These are phyloP conservation scores for Apiospora phragmitis DNA, from an alignment of 2,329 filamentous ascomycete species.

Conservation along the genomic window DNA sequence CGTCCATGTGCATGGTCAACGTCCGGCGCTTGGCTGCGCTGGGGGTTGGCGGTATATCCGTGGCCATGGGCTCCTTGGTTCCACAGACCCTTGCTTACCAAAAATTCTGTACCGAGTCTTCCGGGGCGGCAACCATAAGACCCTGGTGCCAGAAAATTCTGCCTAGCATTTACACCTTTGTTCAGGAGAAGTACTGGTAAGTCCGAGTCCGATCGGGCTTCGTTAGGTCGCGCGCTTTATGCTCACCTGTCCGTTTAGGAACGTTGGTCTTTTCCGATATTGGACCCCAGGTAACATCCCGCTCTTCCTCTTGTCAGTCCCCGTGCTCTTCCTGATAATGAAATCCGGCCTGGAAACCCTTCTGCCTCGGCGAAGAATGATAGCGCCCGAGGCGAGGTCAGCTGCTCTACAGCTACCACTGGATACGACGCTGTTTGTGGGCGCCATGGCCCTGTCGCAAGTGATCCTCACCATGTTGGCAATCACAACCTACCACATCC, in stretches of 20 bases:
- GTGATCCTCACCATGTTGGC: constrained; percentile 70
- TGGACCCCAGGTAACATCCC: constrained; percentile 88
- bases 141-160: constrained; percentile 75
- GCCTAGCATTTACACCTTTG: constrained; percentile 89
- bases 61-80: constrained; percentile 65
- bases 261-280: constrained; percentile 83
- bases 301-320: constrained; percentile 80
- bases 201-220: constrained; percentile 26
- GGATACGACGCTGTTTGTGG: constrained; percentile 35
- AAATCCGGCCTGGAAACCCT: constrained; percentile 55
- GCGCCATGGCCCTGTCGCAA: constrained; percentile 70
- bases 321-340: constrained; percentile 70
- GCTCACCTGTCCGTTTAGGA: constrained; percentile 56
- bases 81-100: constrained; percentile 78
- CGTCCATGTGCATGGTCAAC: constrained; percentile 35
- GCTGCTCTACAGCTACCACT: neutral
- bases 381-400: neutral
- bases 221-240: neutral
- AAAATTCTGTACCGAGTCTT: constrained; percentile 60
- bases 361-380: neutral
- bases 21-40: constrained; percentile 58
- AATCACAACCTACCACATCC: constrained; percentile 82
- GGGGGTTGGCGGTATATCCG: constrained; percentile 64
- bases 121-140: constrained; percentile 39
- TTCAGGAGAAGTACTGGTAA: constrained; percentile 89